A percentile compares a stretch with the other conserved stretches of the same genome.
Evolutionary conservation across 2,329 filamentous ascomycete genomes (phyloP).

Genomic region (Beauveria bassiana): DNA sequence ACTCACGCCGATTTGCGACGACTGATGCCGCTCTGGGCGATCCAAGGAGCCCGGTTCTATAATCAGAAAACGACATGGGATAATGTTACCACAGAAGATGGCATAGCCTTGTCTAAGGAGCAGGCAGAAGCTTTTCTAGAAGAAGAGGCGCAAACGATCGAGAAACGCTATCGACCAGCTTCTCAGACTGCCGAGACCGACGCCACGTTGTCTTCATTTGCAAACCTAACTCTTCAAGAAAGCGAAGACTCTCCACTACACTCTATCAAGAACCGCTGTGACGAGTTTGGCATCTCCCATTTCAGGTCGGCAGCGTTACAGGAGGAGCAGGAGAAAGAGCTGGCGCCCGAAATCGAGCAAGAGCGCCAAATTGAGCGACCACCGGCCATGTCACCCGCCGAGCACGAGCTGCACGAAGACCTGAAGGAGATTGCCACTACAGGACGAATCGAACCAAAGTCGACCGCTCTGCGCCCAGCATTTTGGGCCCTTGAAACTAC

Average conservation of each 20-base stretch:
- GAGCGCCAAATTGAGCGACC: constrained; percentile 50
- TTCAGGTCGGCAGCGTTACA: not conserved
- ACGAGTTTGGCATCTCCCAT: not conserved
- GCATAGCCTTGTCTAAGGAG: not conserved
- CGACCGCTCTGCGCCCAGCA: not conserved
- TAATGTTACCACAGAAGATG: not conserved
- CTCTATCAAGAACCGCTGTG: not conserved
- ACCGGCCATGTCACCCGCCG: constrained; percentile 25
- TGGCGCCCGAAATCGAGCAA: constrained; percentile 55
- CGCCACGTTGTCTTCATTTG: not conserved
- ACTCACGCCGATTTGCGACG: constrained; percentile 42
- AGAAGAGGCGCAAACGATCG: constrained; percentile 1
- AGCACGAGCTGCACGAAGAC: constrained; percentile 34
- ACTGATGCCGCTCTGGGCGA: constrained; percentile 51
- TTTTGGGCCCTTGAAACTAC: not conserved
- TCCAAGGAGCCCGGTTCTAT: constrained; percentile 47
- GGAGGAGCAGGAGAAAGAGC: constrained; percentile 63
- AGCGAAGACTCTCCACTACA: not conserved
- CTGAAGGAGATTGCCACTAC: not conserved
- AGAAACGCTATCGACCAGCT: not conserved
- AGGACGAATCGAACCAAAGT: not conserved
- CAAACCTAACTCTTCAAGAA: not conserved
- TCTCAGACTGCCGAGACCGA: not conserved
- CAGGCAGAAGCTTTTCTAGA: not conserved
- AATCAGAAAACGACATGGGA: constrained; percentile 31